Base-by-base conservation (phyloP, 495 filamentous ascomycete genomes). In the Tuber indicum region DNA sequence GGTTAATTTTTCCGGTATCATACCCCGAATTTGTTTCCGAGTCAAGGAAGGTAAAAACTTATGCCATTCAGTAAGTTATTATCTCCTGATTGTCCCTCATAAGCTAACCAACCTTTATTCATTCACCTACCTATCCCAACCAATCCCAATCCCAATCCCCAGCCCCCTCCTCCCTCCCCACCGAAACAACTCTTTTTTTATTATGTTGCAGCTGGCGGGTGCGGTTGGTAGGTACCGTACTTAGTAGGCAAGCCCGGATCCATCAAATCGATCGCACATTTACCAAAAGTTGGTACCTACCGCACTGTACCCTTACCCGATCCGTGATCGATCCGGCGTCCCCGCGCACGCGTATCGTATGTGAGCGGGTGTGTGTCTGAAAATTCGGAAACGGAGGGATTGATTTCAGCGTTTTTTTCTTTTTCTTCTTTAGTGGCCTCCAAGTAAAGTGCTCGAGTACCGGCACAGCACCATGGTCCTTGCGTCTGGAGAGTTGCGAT, bases 311-410 rank as follows among this genome's bases (percentile, higher is more conserved):
- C 52, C n/a, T 62, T 62, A 62, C n/a, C 52, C 52, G 52, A 62
- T 62, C 52, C 52, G 14, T 62, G 52, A 62, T 62, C 52, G 52
- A 62, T 62, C 52, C 52, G 52, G 52, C n/a, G 52, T 62, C 52
- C 52, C n/a, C 14, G n/a, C 52, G 52, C 52, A 23, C 52, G 10
- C 52, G 52, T 8, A 17, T 58, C 45, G 45, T 46, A 46, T 17
- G 45, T 17, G 45, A 62, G 7, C 52, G 52, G 8, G 26, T 72
- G 32, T 72, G 44, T 72, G 71, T 72, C n/a, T 42, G 52, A 32
- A 26, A 14, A 62, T 32, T 62, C n/a, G 52, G 52, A 62, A 62
- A 16, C 52, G 52, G 52, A 62, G 52, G 52, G 12, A 32, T 62
- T 62, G n/a, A 16, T 62, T 62, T 62, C n/a, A 62, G n/a, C 4